A percentile compares a stretch with the other conserved stretches of the same genome.
Evolutionary conservation across 2,329 filamentous ascomycete genomes (phyloP).

Genomic region (Metarhizium rileyi): DNA sequence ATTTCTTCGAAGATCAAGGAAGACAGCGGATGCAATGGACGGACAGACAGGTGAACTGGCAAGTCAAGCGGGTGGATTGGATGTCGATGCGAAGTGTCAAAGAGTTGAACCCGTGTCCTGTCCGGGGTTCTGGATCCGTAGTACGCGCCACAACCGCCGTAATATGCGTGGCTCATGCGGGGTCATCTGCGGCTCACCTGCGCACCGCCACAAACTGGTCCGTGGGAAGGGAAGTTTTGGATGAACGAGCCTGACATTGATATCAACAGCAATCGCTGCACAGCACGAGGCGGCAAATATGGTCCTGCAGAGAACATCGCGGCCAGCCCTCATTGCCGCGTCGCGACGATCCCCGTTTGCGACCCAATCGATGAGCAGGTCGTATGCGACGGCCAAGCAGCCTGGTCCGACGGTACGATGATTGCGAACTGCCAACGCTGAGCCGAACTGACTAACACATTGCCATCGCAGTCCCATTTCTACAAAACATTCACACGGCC

Average conservation of each 20-base stretch:
- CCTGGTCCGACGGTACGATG: conserved; percentile 17
- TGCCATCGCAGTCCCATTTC: conserved; percentile 45
- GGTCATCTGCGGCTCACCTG: background rate
- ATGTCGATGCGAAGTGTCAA: background rate
- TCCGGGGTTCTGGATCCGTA: background rate
- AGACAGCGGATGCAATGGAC: conserved; percentile 18
- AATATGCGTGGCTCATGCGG: background rate
- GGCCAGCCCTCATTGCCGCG: background rate
- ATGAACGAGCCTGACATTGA: no score
- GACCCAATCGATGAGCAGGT: conserved; percentile 3
- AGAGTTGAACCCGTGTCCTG: background rate
- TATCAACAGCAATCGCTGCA: background rate
- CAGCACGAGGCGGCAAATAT: background rate
- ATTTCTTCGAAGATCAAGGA: background rate
- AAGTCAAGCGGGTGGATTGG: background rate
- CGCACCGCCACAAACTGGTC: background rate
- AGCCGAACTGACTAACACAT: background rate
- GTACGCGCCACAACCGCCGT: background rate
- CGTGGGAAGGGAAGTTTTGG: no score
- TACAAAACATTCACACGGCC: conserved; percentile 68
- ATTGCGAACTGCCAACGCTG: no score
- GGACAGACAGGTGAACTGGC: no score
- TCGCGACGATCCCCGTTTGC: background rate
- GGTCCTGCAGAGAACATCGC: background rate
- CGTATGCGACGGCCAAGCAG: conserved; percentile 17